Evolutionary conservation across 2,329 filamentous ascomycete genomes (phyloP), one percentile per base, ranked within the genome.

Genomic region (Neodidymelliopsis sp.): DNA sequence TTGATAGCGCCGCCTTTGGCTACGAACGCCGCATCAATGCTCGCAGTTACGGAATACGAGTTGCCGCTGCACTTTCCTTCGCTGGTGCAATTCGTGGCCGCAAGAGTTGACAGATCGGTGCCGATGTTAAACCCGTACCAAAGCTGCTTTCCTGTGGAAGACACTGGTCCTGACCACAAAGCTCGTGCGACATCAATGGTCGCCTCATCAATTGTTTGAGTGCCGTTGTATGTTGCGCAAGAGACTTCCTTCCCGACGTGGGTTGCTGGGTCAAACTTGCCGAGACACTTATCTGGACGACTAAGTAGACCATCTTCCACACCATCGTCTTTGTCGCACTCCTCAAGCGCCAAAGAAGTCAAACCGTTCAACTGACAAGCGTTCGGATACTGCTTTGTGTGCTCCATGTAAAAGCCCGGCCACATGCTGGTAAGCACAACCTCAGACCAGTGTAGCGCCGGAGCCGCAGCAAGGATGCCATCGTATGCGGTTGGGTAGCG

Each of bases 381-480:
- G n/a, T 37, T 35, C 16, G 38, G 44, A 15, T 15, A 49, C 8
- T 33, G 10, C 12, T 35, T 19, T 15, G 22, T 6, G 38, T 6
- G 40, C 13, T 54, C 48, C 59, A 65, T 66, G 18, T 56, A 33
- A 11, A 60, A 27, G 16, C 52, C 44, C 15, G 47, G 40, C 45
- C 48, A 60, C 22, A 49, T 42, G 12, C 29, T 42, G 6, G 27
- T 37, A 20, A 45, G 12, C 4, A 48, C 22, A 8, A 65, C 29
- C 7, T 47, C 34, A 12, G 34, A 28, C 49, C 38, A 57, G 40
- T 56, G 48, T 23, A 65, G 49, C 1, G 56, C 62, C 1, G 67
- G 68, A 2, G 66, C 67, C 4, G 28, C 50, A 8, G 68, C 67
- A 2, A 53, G 34, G 19, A 71, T 66, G 1, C 69, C 66, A 48